A percentile compares a stretch with the other conserved stretches of the same genome.
phyloP scores from a whole-genome alignment of 805 yeast species.

The Candida tibetensis region DNA sequence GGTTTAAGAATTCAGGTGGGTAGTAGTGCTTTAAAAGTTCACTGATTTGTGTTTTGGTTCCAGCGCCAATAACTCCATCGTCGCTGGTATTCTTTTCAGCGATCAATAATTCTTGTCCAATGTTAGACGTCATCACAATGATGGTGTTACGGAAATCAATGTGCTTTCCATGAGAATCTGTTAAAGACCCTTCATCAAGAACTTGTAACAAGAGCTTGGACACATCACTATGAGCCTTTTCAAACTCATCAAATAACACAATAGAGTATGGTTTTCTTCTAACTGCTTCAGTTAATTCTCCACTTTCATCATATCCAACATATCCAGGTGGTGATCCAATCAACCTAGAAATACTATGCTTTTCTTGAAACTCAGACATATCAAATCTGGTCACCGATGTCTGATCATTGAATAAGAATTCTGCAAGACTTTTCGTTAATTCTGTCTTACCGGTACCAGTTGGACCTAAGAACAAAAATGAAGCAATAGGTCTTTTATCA shows the following conservation, averaged over 20 bases:
- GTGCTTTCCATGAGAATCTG: constrained; percentile 92
- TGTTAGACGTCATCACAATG: constrained; percentile 94
- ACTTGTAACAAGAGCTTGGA: constrained; percentile 88
- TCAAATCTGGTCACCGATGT: constrained; percentile 86
- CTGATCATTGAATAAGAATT: constrained; percentile 87
- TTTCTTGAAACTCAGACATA: constrained; percentile 97
- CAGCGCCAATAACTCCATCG: constrained; percentile 55
- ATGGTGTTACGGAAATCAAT: constrained; percentile 94
- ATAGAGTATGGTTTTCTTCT: constrained; percentile 94
- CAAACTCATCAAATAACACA: constrained; percentile 91
- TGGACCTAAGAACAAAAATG: constrained; percentile 95
- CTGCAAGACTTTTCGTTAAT: constrained; percentile 87
- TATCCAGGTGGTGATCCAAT: constrained; percentile 99
- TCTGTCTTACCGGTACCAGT: constrained; percentile 99
- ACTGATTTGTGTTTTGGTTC: constrained; percentile 56
- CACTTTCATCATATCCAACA: constrained; percentile 93
- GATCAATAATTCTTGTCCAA: constrained; percentile 87
- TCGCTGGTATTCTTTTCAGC: constrained; percentile 59
- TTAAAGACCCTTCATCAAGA: constrained; percentile 89
- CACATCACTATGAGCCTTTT: constrained; percentile 95
- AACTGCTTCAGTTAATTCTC: constrained; percentile 95
- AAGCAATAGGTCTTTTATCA: constrained; percentile 92
- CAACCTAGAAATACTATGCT: constrained; percentile 83
- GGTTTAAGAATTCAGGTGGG: constrained; percentile 93
- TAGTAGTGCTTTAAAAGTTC: constrained; percentile 69